Base-by-base conservation (phyloP, 257 asterid genomes). In the Forsythia suspensa region DNA sequence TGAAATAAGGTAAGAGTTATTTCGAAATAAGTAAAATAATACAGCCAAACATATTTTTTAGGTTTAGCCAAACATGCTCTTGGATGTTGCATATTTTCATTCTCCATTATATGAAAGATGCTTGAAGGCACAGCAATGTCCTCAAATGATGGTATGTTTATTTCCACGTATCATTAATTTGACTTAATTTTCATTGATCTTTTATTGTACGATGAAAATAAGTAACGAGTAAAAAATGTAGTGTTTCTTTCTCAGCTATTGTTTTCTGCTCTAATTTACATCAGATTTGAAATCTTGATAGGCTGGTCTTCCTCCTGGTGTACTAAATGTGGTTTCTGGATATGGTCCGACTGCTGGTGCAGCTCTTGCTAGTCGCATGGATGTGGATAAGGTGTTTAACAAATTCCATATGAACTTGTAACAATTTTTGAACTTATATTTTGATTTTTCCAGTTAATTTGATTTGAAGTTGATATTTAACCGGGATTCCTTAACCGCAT, bases 231-330 rank as follows among this genome's bases (percentile, higher is more conserved):
- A 38, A 63, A 6, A 24, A 24, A 8, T 63, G 70, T 63, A 24
- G 6, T 21, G 6, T 63, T 29, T 57, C 36, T 21, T 24, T 63
- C 77, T 63, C 11, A 39, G 68, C 71, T 63, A 21, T 21, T 20
- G 36, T 24, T 63, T 63, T 21, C 15, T 8, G 37, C 39, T 10
- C 16, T 63, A 21, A 8, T 63, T 5, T 1, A 21, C 24, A 6
- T 24, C 3, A 39, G 16, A 18, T 63, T 63, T 63, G 15, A 15
- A 10, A 40, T 79, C 44, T 76, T 73, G 75, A 83, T 88, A 96
- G 98, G 99, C 99, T 68, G 99, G 99, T 65, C 97, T 96, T 80
- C 99, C 99, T 51, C 80, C 83, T 1, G 99, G 99, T 20, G 99
- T 91, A 81, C 74, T 96, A 80, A 94, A 96, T 85, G 81, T 96